Evolutionary conservation across 148 eudicot genomes (phyloP).

Genomic region (Dianthus caryophyllus): DNA sequence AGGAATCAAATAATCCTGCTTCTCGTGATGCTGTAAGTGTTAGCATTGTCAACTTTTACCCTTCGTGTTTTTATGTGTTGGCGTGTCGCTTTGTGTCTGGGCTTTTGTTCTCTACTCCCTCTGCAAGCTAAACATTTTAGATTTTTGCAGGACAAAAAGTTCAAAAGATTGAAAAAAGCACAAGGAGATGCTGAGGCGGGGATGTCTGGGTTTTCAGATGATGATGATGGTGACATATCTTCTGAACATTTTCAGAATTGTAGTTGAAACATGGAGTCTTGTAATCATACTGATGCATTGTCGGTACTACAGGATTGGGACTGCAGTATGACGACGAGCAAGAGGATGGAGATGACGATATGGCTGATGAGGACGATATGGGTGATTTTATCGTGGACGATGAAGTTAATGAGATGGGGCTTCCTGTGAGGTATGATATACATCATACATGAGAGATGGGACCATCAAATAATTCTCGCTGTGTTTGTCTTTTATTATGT

Average conservation of each 20-base stretch:
- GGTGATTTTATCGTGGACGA: conserved; percentile 94
- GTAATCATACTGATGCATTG: conserved; percentile 6
- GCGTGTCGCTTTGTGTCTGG: neutral
- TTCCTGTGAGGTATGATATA: conserved; percentile 56
- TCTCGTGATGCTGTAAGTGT: conserved; percentile 43
- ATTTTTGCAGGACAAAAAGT: conserved; percentile 57
- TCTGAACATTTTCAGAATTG: neutral
- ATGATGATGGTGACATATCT: conserved; percentile 53
- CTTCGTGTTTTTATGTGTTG: neutral
- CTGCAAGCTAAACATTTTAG: neutral
- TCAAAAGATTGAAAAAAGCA: conserved; percentile 83
- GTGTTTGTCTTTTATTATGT: neutral
- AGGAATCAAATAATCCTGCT: conserved; percentile 58
- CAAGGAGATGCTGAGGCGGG: conserved; percentile 55
- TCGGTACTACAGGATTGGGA: conserved; percentile 45
- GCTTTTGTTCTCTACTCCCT: neutral
- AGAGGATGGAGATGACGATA: conserved; percentile 57
- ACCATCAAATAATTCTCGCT: neutral
- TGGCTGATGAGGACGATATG: conserved; percentile 84
- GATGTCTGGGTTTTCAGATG: conserved; percentile 55
- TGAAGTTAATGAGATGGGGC: conserved; percentile 62
- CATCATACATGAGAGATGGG: conserved; percentile 46
- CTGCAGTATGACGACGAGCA: conserved; percentile 51
- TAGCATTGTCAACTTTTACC: neutral
- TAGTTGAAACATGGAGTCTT: neutral